These are phyloP conservation scores for Escovopsis sp. DNA, from an alignment of 2,329 filamentous ascomycete genomes.

Conservation along the genomic window DNA sequence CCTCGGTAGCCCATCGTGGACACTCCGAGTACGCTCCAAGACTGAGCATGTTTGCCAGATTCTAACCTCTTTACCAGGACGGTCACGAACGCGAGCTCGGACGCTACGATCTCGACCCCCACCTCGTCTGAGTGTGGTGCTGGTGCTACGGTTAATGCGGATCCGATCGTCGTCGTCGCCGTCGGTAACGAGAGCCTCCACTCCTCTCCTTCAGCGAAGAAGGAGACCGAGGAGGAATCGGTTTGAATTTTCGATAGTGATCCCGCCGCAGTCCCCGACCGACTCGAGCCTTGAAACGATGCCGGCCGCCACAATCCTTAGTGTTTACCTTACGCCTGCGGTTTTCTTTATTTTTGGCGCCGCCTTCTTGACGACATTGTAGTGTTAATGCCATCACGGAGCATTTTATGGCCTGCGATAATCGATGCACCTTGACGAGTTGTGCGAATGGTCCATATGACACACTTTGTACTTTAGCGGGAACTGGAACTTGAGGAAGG, in stretches of 20 bases:
- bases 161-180: constrained; percentile 28
- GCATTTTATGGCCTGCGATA: constrained; percentile 24
- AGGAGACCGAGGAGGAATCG: constrained; percentile 21
- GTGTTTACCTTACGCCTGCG: constrained; percentile 5
- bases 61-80: constrained; percentile 23
- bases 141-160: constrained; percentile 38
- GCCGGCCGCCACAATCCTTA: constrained; percentile 6
- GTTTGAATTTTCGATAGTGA: constrained; percentile 6
- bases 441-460: constrained; percentile 18
- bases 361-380: constrained; percentile 10
- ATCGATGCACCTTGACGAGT: constrained; percentile 18
- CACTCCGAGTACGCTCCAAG: constrained; percentile 22
- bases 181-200: constrained; percentile 26
- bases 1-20: constrained; percentile 19
- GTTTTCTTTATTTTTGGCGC: constrained; percentile 7
- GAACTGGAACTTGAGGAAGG: constrained; percentile 12
- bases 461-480: constrained; percentile 26
- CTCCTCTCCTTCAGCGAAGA: constrained; percentile 33
- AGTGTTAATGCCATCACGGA: constrained; percentile 17
- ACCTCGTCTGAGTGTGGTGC: constrained; percentile 37
- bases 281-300: constrained; percentile 5
- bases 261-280: constrained; percentile 1
- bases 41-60: constrained; percentile 11
- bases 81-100: constrained; percentile 25
- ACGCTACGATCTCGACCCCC: constrained; percentile 24